A percentile compares a stretch with the other conserved stretches of the same genome.
Conservation (phyloP, 768 basidiomycete genomes). For the Suillus weaverae region DNA sequence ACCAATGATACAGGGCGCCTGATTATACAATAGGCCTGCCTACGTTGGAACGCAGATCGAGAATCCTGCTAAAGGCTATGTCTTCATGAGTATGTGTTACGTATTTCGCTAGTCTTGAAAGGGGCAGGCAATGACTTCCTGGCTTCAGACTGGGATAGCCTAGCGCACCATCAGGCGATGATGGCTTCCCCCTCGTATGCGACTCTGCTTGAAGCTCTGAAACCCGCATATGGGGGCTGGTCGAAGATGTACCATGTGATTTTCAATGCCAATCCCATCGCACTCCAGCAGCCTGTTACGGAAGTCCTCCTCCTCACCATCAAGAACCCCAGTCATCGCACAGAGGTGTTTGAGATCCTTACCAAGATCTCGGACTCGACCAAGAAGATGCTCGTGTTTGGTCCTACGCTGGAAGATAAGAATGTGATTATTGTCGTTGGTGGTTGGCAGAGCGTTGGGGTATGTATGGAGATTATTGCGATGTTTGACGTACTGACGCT, state of each 20-base stretch:
- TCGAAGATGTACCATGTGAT: conserved; percentile 22
- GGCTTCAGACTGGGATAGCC: conserved; percentile 28
- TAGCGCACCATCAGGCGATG: conserved; percentile 20
- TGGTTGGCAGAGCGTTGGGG: conserved; percentile 28
- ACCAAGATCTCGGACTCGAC: conserved; percentile 16
- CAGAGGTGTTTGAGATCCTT: conserved; percentile 13
- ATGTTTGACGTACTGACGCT: not conserved
- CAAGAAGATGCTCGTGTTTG: conserved; percentile 19
- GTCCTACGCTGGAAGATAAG: conserved; percentile 21
- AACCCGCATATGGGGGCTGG: conserved; percentile 9
- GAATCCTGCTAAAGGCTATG: conserved; percentile 11
- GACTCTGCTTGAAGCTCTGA: conserved; percentile 9
- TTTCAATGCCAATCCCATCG: conserved; percentile 18
- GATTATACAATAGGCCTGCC: conserved; percentile 13
- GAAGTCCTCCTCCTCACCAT: conserved; percentile 18
- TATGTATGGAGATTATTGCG: conserved; percentile 8
- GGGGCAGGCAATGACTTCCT: not conserved
- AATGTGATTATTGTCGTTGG: conserved; percentile 20
- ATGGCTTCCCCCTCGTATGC: conserved; percentile 7
- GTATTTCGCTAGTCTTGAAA: not conserved
- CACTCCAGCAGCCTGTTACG: conserved; percentile 24
- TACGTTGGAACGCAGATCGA: conserved; percentile 25
- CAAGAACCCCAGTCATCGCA: conserved; percentile 25
- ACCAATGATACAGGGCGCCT: not conserved
- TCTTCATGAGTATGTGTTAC: conserved; percentile 21